phyloP scores from a whole-genome alignment of 2,329 filamentous ascomycete genomes.

The Domatiomyces globalis region DNA sequence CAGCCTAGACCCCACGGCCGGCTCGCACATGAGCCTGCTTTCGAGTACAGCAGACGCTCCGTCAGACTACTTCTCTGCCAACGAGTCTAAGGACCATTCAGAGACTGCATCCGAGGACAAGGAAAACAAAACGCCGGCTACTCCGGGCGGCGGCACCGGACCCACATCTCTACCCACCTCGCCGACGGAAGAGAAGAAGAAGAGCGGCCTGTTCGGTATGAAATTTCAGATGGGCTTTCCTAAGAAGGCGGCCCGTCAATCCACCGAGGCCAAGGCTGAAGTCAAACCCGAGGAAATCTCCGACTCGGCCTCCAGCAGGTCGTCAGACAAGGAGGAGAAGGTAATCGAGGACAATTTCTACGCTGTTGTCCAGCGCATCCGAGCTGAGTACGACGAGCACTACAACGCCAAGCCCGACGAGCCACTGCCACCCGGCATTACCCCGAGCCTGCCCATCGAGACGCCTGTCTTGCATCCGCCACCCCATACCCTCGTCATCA shows the following conservation, averaged over 20 bases:
- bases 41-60: conserved; percentile 30
- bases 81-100: conserved; percentile 12
- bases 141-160: conserved; percentile 30
- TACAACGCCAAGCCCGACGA: conserved; percentile 26
- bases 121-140: conserved; percentile 35
- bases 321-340: conserved; percentile 39
- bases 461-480: conserved; percentile 33
- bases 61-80: conserved; percentile 53
- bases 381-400: conserved; percentile 33
- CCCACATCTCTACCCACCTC: conserved; percentile 35
- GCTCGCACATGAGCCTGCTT: conserved; percentile 9
- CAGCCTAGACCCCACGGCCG: conserved; percentile 13
- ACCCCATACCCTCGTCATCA: conserved; percentile 43
- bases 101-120: conserved; percentile 31
- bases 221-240: conserved; percentile 61
- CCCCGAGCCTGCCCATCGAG: conserved; percentile 31
- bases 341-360: conserved; percentile 34
- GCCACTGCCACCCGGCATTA: conserved; percentile 27
- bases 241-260: conserved; percentile 59
- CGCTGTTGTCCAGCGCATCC: conserved; percentile 33
- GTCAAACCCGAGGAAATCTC: conserved; percentile 48
- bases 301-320: conserved; percentile 42
- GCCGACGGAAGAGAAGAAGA: conserved; percentile 48
- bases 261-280: conserved; percentile 55
- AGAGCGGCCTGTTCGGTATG: conserved; percentile 59